Base-by-base conservation (phyloP, 1,284 basidiomycete species). In the Cutaneotrichosporon sp. region DNA sequence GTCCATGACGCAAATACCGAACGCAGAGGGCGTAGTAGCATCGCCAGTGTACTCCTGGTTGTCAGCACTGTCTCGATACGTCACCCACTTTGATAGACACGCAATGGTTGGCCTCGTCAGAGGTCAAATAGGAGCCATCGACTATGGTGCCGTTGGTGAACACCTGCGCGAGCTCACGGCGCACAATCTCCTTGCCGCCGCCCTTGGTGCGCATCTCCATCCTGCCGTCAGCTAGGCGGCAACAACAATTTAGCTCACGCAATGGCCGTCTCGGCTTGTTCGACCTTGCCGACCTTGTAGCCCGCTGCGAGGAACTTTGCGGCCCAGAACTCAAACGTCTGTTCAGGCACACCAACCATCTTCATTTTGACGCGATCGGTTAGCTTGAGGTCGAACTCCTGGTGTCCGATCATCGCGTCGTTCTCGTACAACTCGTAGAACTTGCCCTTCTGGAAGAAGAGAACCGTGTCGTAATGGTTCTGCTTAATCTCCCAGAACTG, bases 401-500 rank as follows among this genome's bases (percentile, higher is more conserved):
- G 89, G 76, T 97, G 91, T 0, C 94, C 94, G 64, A 92, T 86
- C 49, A 76, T 85, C 0, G 94, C 95, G 78, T 97, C 94, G 66
- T 96, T 90, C 80, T 97, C 94, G 73, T 97, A 97, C n/a, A 97
- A 81, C 86, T 95, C 82, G 60, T 80, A 72, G 64, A 82, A 74
- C 63, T 73, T 75, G 61, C 73, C 70, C 70, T 92, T 97, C 80
- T 99, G 96, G 82, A 99, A 99, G 84, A 99, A 99, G 50, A 99
- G 81, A 21, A 98, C 89, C 7, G 92, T 95, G 80, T 96, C 93
- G 75, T 87, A 94, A 74, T 96, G 92, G 72, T 93, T 90, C 80
- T 94, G 91, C 78, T 97, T 97, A 82, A 97, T 97, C 84, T 92
- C 90, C 94, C 94, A 97, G 78, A 97, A 97, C 87, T 93, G 71